Evolutionary conservation across 2,329 filamentous ascomycete genomes (phyloP).

Genomic region (Trichoderma afroharzianum): DNA sequence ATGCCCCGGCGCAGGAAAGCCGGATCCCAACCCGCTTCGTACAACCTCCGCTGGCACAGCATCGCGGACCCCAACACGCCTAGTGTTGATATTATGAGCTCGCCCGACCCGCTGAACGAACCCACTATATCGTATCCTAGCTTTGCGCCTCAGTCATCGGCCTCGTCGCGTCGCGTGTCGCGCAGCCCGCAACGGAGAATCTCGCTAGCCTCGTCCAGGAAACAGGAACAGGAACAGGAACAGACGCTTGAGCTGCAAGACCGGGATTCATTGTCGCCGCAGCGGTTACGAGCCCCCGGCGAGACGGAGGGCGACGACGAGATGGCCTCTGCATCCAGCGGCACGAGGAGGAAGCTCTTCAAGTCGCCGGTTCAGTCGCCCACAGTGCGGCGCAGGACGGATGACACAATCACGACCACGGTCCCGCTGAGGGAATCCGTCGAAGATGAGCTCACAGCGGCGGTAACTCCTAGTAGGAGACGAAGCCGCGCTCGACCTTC

Average conservation of each 20-base stretch:
- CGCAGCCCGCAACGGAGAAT: constrained; percentile 41
- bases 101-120: constrained; percentile 49
- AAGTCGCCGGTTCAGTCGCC: constrained; percentile 41
- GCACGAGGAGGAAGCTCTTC: constrained; percentile 41
- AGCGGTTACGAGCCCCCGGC: constrained; percentile 46
- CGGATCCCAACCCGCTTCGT: constrained; percentile 26
- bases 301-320: constrained; percentile 32
- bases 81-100: constrained; percentile 45
- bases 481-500: constrained; percentile 47
- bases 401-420: constrained; percentile 46
- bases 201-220: constrained; percentile 47
- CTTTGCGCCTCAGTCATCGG: constrained; percentile 30
- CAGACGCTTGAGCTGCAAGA: constrained; percentile 56
- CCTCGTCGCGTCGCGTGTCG: constrained; percentile 39
- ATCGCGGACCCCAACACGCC: constrained; percentile 35
- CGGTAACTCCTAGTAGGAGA: constrained; percentile 37
- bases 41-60: constrained; percentile 35
- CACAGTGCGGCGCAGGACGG: constrained; percentile 31
- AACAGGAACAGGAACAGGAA: constrained; percentile 52
- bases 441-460: constrained; percentile 32
- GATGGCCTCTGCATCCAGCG: constrained; percentile 28
- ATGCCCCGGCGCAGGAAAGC: constrained; percentile 30
- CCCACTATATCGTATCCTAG: constrained; percentile 31
- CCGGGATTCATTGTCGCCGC: constrained; percentile 47
- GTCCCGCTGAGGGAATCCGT: constrained; percentile 48